Evolutionary conservation across 495 filamentous ascomycete species (phyloP), one percentile per base, ranked within the genome.

Genomic region (Niebla homalea): DNA sequence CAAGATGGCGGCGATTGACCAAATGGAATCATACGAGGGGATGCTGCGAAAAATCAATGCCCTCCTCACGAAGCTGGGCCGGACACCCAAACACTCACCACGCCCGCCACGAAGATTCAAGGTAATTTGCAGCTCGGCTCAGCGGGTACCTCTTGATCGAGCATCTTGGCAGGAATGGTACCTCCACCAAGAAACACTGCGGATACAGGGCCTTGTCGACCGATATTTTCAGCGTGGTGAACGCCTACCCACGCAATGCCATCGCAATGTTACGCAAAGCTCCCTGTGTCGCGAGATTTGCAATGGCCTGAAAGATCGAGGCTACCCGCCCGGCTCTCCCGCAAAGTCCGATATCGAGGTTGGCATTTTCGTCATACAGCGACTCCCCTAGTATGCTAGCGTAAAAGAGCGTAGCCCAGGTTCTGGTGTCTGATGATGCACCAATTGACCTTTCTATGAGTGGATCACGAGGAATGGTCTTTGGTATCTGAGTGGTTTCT

Each of bases 151-250:
- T 7, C 65, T 83, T 5, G 73, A 77, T 44, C 73, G 80, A 21
- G 64, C 69, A 7, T 69, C 74, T 6, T 87, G 83, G 83, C 66
- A 65, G 16, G 77, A 84, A 43, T 87, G 83, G 83, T 86, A 75
- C 68, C 75, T 77, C 29, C 77, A 83, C 51, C 83, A 87, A 55
- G 83, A 87, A 57, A 77, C 76, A 50, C 62, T 70, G n/a, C 73
- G 83, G 21, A 75, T 87, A 52, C 72, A 79, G 49, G 72, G 76
- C 25, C 66, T 76, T 0, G 74, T 85, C 32, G 72, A 70, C 14
- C 62, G 70, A 35, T 80, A 82, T 53, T 79, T 75, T 60, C 67
- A 74, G 45, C 76, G 73, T 32, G 67, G 70, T 25, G 66, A 67
- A 20, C 69, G 67, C 16, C 60, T 70, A 10, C 67, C 70, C 11